These are phyloP conservation scores for Cutaneotrichosporon sp. DNA, from an alignment of 1,284 basidiomycete genomes.

Conservation along the genomic window DNA sequence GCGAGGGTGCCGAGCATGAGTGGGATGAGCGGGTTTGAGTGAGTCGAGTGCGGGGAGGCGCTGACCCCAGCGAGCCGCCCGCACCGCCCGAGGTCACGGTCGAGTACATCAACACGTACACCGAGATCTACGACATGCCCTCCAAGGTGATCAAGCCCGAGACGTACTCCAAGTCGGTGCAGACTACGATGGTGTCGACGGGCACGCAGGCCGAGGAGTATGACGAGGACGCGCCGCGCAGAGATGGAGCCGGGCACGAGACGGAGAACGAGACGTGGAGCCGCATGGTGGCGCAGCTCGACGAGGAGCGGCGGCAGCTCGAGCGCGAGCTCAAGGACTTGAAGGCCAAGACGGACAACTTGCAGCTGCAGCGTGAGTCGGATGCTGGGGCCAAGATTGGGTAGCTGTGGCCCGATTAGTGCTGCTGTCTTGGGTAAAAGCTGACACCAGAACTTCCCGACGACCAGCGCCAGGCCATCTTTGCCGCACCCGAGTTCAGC, in stretches of 20 bases:
- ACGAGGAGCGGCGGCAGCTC: conserved; percentile 64
- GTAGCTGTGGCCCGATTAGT: not conserved
- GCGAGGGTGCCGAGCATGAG: conserved; percentile 41
- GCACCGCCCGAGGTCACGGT: conserved; percentile 37
- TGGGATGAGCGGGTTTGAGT: conserved; percentile 4
- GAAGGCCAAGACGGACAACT: conserved; percentile 72
- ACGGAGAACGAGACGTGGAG: conserved; percentile 73
- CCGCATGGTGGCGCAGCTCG: conserved; percentile 60
- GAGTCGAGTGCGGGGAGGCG: not conserved
- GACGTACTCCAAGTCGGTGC: conserved; percentile 91
- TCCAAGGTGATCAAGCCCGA: conserved; percentile 60
- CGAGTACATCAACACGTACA: conserved; percentile 81
- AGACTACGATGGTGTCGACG: conserved; percentile 62
- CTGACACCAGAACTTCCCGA: conserved; percentile 69
- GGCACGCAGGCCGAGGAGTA: conserved; percentile 36
- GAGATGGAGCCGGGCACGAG: conserved; percentile 51
- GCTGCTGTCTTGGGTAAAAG: too few relatives aligned
- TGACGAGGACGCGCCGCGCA: conserved; percentile 56
- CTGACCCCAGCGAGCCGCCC: conserved; percentile 3
- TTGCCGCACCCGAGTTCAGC: conserved; percentile 81
- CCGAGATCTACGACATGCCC: conserved; percentile 86
- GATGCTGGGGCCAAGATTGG: not conserved
- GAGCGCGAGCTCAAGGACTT: conserved; percentile 81
- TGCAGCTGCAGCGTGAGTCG: conserved; percentile 50
- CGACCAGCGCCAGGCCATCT: conserved; percentile 76